Percentiles rank a stretch among this genome's conserved stretches.
Evolutionary conservation across 345 rosid species (phyloP).

Genomic region (Arabidopsis thaliana): TAIR10.1 NC_003074.8:13577501-13578000

Average conservation of each 20-base stretch:
- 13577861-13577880: not conserved
- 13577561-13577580: not conserved
- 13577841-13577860: not conserved
- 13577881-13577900: not conserved
- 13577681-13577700: not conserved
- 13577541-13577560: too few species aligned
- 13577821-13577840: slow-evolving; percentile 6
- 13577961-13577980: too few species aligned
- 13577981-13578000: too few species aligned
- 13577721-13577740: not conserved
- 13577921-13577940: not conserved
- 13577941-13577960: not conserved
- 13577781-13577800: not conserved
- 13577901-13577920: not conserved
- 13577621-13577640: not conserved
- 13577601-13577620: not conserved
- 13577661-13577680: too few species aligned
- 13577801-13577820: slow-evolving; percentile 13
- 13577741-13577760: not conserved
- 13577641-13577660: not conserved
- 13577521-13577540: too few species aligned
- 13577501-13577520: too few species aligned
- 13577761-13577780: not conserved
- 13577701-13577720: not conserved
- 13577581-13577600: slow-evolving; percentile 20